Evolutionary conservation across 306 rosid species (phyloP), one percentile per base, ranked within the genome.

Genomic region (Senna tora): DNA sequence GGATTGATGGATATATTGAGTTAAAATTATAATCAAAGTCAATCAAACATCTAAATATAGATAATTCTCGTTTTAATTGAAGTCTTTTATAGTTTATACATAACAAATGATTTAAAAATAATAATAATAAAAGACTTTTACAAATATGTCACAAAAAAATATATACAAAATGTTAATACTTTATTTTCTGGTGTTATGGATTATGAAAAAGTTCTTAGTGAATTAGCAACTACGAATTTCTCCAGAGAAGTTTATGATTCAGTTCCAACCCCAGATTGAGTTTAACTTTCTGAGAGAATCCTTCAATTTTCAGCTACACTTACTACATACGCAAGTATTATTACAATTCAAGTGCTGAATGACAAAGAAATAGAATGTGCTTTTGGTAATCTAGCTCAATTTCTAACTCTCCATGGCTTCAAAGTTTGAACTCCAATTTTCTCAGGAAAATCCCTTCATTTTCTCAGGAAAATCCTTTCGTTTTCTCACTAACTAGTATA

Each of bases 371-470:
- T 45, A 9, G 8, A 7, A 60, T 34, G 36, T 60, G 11, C 67
- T 62, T 12, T 28, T 17, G 10, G 1, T 19, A 39, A 62, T 50
- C 28, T 17, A 4, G 10, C 13, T 30, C 32, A 19, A 11, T 4
- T 19, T 45, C 11, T 38, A 39, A 62, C 16, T 38, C 33, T 38
- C 25, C 65, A 9, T 59, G 65, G 46, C 9, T 59, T 3, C 7
- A 57, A 57, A 30, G 64, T 30, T 56, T 15, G 65, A 59, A 59
- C 46, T 62, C 34, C 16, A 20, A 62, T 19, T 62, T 62, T 62
- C 28, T 17, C 32, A 9, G 46, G 30, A 60, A 60, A 60, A 9
- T 32, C 7, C 32, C 8, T 17, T 17, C 20, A 20, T 20, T 62
- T 11, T 12, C 67, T 61, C 67, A 10, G 46, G 30, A 60, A 60